phyloP scores from a whole-genome alignment of 2,329 filamentous ascomycete genomes.

The Setomelanomma holmii region DNA sequence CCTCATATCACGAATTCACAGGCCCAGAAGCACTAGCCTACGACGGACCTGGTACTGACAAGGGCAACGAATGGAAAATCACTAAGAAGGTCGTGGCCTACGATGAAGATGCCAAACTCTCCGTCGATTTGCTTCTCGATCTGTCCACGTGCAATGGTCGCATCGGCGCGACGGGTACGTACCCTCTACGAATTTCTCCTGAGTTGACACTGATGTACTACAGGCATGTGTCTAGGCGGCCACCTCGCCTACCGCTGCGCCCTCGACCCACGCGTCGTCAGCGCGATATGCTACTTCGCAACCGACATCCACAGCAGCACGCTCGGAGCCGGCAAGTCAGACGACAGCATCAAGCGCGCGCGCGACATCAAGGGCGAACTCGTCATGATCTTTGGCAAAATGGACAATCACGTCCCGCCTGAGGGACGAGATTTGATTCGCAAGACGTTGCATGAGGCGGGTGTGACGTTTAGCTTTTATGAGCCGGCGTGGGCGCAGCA shows the following conservation, averaged over 20 bases:
- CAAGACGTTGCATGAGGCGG: slow-evolving; percentile 78
- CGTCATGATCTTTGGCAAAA: slow-evolving; percentile 89
- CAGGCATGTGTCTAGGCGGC: slow-evolving; percentile 85
- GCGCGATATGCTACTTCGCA: slow-evolving; percentile 87
- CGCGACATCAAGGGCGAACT: slow-evolving; percentile 77
- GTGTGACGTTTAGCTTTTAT: slow-evolving; percentile 79
- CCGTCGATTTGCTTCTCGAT: slow-evolving; percentile 50
- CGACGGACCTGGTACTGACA: slow-evolving; percentile 85
- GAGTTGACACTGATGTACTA: neutral
- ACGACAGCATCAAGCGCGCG: slow-evolving; percentile 68
- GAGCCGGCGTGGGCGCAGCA: slow-evolving; percentile 92
- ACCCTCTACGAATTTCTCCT: neutral
- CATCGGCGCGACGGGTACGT: slow-evolving; percentile 56
- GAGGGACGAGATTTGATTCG: slow-evolving; percentile 84
- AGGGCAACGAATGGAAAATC: slow-evolving; percentile 86
- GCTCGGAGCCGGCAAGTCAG: slow-evolving; percentile 71
- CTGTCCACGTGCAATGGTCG: slow-evolving; percentile 70
- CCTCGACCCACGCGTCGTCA: slow-evolving; percentile 77
- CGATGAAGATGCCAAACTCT: slow-evolving; percentile 65
- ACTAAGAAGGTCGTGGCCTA: slow-evolving; percentile 86
- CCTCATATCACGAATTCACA: slow-evolving; percentile 92
- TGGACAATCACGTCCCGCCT: slow-evolving; percentile 88
- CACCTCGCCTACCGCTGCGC: slow-evolving; percentile 79
- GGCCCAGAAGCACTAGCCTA: slow-evolving; percentile 84
- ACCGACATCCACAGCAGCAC: slow-evolving; percentile 86